phyloP scores from a whole-genome alignment of 2,329 filamentous ascomycete genomes.

The Colletotrichum karsti region DNA sequence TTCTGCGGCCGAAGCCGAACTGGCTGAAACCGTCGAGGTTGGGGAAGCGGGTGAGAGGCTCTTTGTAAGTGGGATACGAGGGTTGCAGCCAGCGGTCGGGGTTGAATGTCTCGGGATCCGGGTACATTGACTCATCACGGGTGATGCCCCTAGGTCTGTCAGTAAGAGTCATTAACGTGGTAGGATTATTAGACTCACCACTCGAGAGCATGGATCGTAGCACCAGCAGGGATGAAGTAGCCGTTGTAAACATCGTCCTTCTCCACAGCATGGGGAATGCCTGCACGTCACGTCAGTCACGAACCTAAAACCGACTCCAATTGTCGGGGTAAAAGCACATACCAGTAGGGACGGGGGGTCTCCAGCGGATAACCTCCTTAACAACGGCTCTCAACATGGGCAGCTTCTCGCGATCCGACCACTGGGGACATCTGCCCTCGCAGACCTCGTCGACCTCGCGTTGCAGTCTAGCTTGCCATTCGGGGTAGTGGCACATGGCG shows the following conservation, averaged over 20 bases:
- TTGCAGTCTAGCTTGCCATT: constrained; percentile 43
- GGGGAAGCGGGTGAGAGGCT: constrained; percentile 47
- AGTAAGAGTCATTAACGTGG: background rate
- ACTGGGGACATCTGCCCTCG: constrained; percentile 51
- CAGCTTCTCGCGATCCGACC: constrained; percentile 44
- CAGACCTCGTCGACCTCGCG: constrained; percentile 49
- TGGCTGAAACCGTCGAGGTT: constrained; percentile 51
- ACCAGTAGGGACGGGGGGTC: constrained; percentile 62
- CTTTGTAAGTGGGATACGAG: constrained; percentile 48
- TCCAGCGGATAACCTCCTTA: constrained; percentile 59
- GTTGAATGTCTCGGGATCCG: constrained; percentile 47
- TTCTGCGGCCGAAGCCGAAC: constrained; percentile 64
- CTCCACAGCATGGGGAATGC: constrained; percentile 59
- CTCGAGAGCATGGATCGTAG: constrained; percentile 55
- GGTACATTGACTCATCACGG: constrained; percentile 49
- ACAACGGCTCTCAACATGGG: constrained; percentile 49
- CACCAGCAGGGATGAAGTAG: constrained; percentile 59
- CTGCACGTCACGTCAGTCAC: constrained; percentile 34
- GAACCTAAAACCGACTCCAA: background rate
- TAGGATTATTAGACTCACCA: constrained; percentile 8
- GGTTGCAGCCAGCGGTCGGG: constrained; percentile 48
- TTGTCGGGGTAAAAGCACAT: constrained; percentile 18
- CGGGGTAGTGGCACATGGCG: constrained; percentile 41
- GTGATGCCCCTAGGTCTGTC: constrained; percentile 49
- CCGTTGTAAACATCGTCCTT: constrained; percentile 61